phyloP scores from a whole-genome alignment of 176 grass and related monocot species.

The Triticum dicoccoides region DNA sequence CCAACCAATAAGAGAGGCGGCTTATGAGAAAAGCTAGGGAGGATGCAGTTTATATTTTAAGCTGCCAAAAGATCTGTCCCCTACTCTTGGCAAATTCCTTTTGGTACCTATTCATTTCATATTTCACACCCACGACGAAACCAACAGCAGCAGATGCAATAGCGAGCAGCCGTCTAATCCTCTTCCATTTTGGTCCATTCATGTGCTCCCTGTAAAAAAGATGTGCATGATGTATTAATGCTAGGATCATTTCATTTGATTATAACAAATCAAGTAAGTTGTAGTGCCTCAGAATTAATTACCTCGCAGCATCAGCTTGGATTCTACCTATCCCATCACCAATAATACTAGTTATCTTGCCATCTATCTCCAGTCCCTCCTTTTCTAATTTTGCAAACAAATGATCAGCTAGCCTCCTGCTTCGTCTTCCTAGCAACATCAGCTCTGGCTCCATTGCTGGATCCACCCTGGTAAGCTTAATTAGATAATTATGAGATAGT shows the following conservation, averaged over 20 bases:
- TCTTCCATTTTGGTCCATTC: background rate
- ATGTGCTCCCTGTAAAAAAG: slow-evolving; percentile 3
- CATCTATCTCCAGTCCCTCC: slow-evolving; percentile 20
- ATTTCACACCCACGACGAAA: background rate
- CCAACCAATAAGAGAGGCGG: too few species aligned
- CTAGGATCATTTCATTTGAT: background rate
- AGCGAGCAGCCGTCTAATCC: background rate
- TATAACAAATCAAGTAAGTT: background rate
- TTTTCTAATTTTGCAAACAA: slow-evolving; percentile 14
- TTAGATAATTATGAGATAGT: background rate
- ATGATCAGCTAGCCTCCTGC: background rate
- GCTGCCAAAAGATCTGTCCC: too few species aligned
- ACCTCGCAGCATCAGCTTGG: background rate
- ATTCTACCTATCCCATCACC: slow-evolving; percentile 17
- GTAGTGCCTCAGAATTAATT: background rate
- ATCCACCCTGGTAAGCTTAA: background rate
- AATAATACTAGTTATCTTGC: background rate
- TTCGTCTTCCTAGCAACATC: background rate
- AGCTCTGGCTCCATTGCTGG: background rate
- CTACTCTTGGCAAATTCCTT: background rate
- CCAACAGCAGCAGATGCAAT: background rate
- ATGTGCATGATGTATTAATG: background rate
- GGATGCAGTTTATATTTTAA: too few species aligned
- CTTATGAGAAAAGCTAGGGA: too few species aligned
- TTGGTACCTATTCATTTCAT: background rate